phyloP scores from a whole-genome alignment of 208 protist species.

The Trypanosoma cruzi region DNA sequence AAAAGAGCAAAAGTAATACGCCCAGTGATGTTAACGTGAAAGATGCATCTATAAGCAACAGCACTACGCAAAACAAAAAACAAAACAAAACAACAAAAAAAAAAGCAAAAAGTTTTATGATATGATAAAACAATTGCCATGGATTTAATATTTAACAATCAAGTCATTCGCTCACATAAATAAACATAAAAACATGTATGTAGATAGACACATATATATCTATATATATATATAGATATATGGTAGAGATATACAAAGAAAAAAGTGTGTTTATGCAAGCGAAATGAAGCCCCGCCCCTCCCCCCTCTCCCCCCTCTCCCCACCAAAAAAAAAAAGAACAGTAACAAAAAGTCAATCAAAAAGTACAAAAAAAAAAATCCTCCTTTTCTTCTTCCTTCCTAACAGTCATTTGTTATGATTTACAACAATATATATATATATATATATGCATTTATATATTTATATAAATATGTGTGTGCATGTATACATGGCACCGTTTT shows the following conservation, averaged over 20 bases:
- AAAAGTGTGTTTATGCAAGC: background rate
- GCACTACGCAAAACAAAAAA: no score
- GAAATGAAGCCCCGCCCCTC: no score
- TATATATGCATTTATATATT: conserved; percentile 23
- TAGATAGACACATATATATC: no score
- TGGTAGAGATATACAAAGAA: background rate
- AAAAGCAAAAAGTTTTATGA: no score
- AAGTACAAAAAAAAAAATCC: conserved; percentile 21
- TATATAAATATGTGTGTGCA: conserved; percentile 20
- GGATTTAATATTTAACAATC: no score
- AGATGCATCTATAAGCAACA: background rate
- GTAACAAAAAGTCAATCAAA: conserved; percentile 5
- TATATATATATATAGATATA: conserved; percentile 16
- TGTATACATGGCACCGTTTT: conserved; percentile 15
- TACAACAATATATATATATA: conserved; percentile 16
- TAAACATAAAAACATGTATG: no score
- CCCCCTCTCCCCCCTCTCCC: no score
- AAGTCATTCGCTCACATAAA: conserved; percentile 1
- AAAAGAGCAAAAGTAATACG: no score
- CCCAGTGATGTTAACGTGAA: no score
- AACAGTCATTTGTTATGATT: background rate
- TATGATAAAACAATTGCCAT: no score
- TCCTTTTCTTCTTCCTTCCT: background rate
- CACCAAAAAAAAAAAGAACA: conserved; percentile 5
- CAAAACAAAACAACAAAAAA: no score